Evolutionary conservation across 2,329 filamentous ascomycete genomes (phyloP).

Genomic region (Talaromyces sp.): DNA sequence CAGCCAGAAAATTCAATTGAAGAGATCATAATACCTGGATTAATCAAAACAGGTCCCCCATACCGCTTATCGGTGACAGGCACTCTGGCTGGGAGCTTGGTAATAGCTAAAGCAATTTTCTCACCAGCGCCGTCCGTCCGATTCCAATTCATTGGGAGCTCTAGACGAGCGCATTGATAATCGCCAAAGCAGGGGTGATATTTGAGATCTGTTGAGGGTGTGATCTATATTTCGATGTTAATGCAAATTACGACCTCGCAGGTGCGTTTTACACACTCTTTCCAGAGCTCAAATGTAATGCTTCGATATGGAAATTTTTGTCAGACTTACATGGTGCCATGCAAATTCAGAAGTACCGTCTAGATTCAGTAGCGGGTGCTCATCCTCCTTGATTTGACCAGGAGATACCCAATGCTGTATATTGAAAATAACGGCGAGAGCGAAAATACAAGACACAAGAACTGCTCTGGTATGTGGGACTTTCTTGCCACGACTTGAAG

Average conservation of each 20-base stretch:
- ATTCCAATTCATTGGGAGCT: constrained; percentile 17
- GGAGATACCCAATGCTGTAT: not conserved
- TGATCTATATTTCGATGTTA: not conserved
- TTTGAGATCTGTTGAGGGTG: not conserved
- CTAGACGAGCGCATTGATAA: constrained; percentile 14
- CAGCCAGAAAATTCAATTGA: too few species aligned
- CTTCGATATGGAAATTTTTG: not conserved
- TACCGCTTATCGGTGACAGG: constrained; percentile 31
- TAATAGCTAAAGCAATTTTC: constrained; percentile 11
- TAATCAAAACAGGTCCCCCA: constrained; percentile 41
- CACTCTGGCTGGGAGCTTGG: constrained; percentile 15
- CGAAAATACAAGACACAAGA: not conserved
- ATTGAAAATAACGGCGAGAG: not conserved
- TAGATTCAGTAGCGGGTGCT: not conserved
- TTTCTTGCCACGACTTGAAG: not conserved
- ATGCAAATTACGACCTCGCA: not conserved
- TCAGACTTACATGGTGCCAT: constrained; percentile 11
- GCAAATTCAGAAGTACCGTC: not conserved
- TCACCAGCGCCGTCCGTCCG: constrained; percentile 13
- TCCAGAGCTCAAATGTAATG: not conserved
- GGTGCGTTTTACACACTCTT: not conserved
- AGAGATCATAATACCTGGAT: constrained; percentile 32
- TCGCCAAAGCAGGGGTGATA: constrained; percentile 7
- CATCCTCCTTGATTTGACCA: not conserved
- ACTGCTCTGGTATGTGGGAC: not conserved